Base-by-base conservation (phyloP, 2,329 filamentous ascomycete species). In the Fusarium austroafricanum region DNA sequence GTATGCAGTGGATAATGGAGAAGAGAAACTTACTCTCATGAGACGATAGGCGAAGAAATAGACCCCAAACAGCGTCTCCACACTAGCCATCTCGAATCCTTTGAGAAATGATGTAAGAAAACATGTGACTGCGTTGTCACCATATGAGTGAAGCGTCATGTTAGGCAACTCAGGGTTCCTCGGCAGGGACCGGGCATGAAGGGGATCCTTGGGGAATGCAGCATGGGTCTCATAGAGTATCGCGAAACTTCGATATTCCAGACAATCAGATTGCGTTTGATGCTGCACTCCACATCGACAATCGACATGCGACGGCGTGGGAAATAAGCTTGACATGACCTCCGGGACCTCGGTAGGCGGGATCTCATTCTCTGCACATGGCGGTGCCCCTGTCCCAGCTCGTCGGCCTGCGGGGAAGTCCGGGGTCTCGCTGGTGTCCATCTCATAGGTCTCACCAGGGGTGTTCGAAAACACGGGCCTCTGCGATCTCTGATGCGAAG, bases 211-310 rank as follows among this genome's bases (percentile, higher is more conserved):
- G 52, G 65, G 61, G 33, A 74, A 62, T 9, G 71, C 56, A 45
- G 65, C 64, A 62, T 73, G 70, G 31, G 61, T 63, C 60, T 73
- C 65, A 53, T 74, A 74, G 21, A 75, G 62, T 12, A 73, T 69
- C 23, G 70, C 68, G 37, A 71, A 62, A 59, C 65, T 73, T 44
- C 63, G 68, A 47, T 72, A 68, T 45, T 75, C 73, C 7, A 73
- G 50, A 33, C 71, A 74, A 29, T 75, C 65, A 11, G 60, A 61
- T 20, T 59, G 67, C 14, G 65, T 65, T 29, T 55, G 57, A 44
- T 75, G 73, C 60, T 65, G 63, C n/a, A 67, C 61, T 55, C 73
- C 73, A 35, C 73, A 75, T 47, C 71, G 71, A 49, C 73, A 75
- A 28, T 74, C 65, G 15, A 73, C 65, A 26, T 62, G 61, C 9